A percentile compares a stretch with the other conserved stretches of the same genome.
phyloP scores from a whole-genome alignment of 2,329 filamentous ascomycete genomes.

The Chaetomiaceae sp. region DNA sequence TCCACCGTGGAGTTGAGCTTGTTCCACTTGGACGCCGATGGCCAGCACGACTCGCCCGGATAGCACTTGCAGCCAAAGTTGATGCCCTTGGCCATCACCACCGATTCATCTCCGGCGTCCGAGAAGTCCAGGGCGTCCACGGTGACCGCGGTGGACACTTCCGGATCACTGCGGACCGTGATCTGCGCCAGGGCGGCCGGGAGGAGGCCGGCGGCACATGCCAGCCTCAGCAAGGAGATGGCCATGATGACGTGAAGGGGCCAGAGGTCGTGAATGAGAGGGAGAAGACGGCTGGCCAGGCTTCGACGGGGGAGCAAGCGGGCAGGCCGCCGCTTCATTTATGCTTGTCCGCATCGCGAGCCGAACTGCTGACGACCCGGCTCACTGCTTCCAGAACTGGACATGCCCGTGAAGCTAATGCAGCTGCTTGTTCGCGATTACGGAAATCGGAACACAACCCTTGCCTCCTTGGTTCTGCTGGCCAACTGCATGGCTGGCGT shows the following conservation, averaged over 20 bases:
- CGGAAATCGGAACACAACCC: neutral
- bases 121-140: slow-evolving; percentile 15
- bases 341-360: neutral
- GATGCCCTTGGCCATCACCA: slow-evolving; percentile 10
- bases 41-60: slow-evolving; percentile 26
- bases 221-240: neutral
- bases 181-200: slow-evolving; percentile 2
- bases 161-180: neutral
- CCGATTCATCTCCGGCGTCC: slow-evolving; percentile 11
- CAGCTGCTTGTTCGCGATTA: slow-evolving; percentile 1
- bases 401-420: slow-evolving; percentile 16
- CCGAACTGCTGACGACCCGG: neutral
- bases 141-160: neutral
- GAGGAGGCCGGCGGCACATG: neutral
- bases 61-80: slow-evolving; percentile 28
- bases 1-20: slow-evolving; percentile 33
- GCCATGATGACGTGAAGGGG: neutral
- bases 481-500: neutral
- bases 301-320: neutral
- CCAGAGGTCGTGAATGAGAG: neutral
- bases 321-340: neutral
- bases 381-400: slow-evolving; percentile 2
- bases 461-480: neutral
- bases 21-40: slow-evolving; percentile 21
- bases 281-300: neutral